Evolutionary conservation across 148 eudicot species (phyloP).

Genomic region (Talinum fruticosum): DNA sequence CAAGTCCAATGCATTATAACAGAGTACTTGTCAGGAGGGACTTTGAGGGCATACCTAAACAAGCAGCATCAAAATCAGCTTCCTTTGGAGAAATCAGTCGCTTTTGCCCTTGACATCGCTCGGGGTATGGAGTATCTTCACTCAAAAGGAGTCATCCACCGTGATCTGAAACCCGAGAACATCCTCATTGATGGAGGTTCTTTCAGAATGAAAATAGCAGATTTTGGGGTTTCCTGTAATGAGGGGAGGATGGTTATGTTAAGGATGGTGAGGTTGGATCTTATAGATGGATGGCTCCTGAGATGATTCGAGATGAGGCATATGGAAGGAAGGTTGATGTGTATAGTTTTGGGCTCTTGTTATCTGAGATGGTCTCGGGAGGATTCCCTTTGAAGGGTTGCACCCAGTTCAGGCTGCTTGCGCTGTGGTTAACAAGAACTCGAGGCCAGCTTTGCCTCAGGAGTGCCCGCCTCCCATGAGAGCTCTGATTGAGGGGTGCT

Average conservation of each 20-base stretch:
- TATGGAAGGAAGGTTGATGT: conserved; percentile 72
- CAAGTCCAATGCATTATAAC: conserved; percentile 56
- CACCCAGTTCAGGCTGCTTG: conserved; percentile 74
- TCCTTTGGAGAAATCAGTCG: conserved; percentile 37
- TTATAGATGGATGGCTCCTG: conserved; percentile 94
- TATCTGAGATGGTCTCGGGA: conserved; percentile 75
- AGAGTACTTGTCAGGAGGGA: conserved; percentile 64
- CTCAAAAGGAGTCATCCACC: conserved; percentile 66
- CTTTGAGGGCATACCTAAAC: conserved; percentile 58
- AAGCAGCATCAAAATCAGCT: conserved; percentile 39
- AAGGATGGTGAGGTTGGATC: conserved; percentile 61
- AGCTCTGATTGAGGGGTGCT: conserved; percentile 60
- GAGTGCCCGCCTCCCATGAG: conserved; percentile 55
- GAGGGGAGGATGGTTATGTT: conserved; percentile 33
- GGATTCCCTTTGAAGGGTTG: conserved; percentile 63
- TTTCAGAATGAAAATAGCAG: conserved; percentile 56
- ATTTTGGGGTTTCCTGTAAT: conserved; percentile 69
- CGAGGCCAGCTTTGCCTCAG: conserved; percentile 54
- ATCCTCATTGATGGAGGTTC: conserved; percentile 49
- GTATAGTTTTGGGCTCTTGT: conserved; percentile 69
- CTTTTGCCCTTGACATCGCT: conserved; percentile 63
- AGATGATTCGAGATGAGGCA: conserved; percentile 59
- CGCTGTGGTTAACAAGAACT: conserved; percentile 72
- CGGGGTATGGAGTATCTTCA: conserved; percentile 80
- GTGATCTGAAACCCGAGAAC: conserved; percentile 77